Percentiles rank a stretch among this genome's conserved stretches.
Conservation (phyloP, 768 basidiomycete genomes). For the Grammothele lineata region DNA sequence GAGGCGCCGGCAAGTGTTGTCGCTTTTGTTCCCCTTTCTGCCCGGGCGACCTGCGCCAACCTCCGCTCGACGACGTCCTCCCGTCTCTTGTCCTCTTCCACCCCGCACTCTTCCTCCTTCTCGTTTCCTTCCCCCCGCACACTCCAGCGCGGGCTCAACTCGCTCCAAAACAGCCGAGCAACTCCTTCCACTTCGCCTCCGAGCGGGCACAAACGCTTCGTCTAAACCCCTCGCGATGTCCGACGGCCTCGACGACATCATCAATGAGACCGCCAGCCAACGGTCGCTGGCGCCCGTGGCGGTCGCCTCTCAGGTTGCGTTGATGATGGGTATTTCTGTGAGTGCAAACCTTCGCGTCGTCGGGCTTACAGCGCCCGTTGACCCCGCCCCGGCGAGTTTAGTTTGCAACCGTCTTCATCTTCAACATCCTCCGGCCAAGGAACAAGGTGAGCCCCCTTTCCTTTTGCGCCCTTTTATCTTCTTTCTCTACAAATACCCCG, state of each 20-base stretch:
- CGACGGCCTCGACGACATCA: conserved; percentile 17
- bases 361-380: neutral
- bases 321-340: conserved; percentile 74
- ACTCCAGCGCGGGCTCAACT: neutral
- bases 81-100: neutral
- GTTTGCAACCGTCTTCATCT: conserved; percentile 65
- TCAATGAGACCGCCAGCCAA: conserved; percentile 24
- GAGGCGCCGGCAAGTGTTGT: too few relatives aligned
- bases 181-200: neutral
- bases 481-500: too few relatives aligned
- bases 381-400: conserved; percentile 29
- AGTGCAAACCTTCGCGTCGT: conserved; percentile 22
- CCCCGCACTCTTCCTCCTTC: neutral
- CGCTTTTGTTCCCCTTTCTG: conserved; percentile 5
- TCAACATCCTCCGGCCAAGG: conserved; percentile 83
- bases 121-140: neutral
- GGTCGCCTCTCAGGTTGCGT: conserved; percentile 70
- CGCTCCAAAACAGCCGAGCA: neutral
- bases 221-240: conserved; percentile 15
- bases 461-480: neutral
- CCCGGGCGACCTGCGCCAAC: neutral
- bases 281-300: conserved; percentile 78
- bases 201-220: conserved; percentile 9
- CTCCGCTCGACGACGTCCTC: neutral
- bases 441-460: conserved; percentile 59